Conservation (phyloP, 768 basidiomycete genomes). For the Mycena crocata region DNA sequence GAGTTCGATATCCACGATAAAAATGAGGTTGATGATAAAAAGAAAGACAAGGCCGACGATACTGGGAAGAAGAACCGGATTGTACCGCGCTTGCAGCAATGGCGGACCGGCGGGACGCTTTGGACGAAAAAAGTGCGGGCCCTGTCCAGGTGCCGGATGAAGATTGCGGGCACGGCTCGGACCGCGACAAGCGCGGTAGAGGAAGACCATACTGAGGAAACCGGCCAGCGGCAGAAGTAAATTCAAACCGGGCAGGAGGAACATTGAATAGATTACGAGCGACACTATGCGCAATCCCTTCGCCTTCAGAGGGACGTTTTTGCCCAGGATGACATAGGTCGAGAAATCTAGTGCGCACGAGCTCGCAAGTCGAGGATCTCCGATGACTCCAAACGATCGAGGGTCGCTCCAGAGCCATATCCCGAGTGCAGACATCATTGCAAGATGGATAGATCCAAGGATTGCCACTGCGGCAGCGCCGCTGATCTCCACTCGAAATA, state of each 20-base stretch:
- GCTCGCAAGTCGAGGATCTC: not conserved
- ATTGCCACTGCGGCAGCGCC: not conserved
- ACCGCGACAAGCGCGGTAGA: not conserved
- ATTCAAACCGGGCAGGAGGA: conserved; percentile 1
- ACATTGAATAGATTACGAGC: conserved; percentile 6
- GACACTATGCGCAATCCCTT: not conserved
- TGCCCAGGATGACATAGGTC: conserved; percentile 12
- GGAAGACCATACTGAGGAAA: not conserved
- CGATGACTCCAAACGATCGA: conserved; percentile 1
- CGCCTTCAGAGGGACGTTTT: not conserved
- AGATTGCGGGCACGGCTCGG: not conserved
- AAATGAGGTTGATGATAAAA: conserved; percentile 32
- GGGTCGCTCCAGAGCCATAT: conserved; percentile 18
- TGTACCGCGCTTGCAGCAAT: not conserved
- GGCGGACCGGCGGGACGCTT: no score
- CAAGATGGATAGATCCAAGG: conserved; percentile 18
- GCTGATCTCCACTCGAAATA: conserved; percentile 8
- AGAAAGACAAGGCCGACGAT: conserved; percentile 22
- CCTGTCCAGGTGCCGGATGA: not conserved
- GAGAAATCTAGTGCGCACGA: not conserved
- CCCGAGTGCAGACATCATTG: conserved; percentile 17
- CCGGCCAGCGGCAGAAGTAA: not conserved
- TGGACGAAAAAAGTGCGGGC: not conserved
- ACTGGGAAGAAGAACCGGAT: conserved; percentile 9
- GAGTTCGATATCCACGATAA: conserved; percentile 34